Evolutionary conservation across 768 basidiomycete genomes (phyloP), one percentile per base, ranked within the genome.

Genomic region (Infundibulicybe gibba): DNA sequence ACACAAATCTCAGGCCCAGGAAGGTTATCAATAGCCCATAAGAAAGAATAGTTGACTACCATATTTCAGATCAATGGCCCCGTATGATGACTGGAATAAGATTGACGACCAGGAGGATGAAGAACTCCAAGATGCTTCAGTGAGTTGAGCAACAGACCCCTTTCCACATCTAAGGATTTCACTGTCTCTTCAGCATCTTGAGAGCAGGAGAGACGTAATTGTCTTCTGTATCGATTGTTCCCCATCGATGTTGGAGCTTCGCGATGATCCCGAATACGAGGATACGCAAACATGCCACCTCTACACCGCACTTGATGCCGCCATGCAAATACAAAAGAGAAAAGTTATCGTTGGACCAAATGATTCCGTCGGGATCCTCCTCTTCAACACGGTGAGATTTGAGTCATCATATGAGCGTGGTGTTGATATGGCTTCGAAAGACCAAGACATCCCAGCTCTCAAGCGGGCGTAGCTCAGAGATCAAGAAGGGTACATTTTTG

Each of bases 171-270:
- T 30, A n/a, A 34, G 19, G 21, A 34, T 12, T 43, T 33, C 15
- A 40, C 43, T 20, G 42, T 33, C 19, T 45, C n/a, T 35, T 40
- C 41, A 89, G 87, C 74, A 74, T 49, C 77, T 80, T 51, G 88
- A 90, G 51, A 80, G 81, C 43, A 83, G 85, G 53, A 79, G 80
- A 50, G 93, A 97, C 56, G 89, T 93, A 30, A 86, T 95, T 40
- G 67, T 98, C n/a, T 97, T 97, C 69, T 90, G 88, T 62, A 91
- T 99, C 48, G 94, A 99, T 65, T 92, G 90, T 51, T 95, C 94
- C 0, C 72, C 79, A 45, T 90, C 91, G 10, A 97, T 98, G 95
- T 83, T 88, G 19, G 72, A 71, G 32, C 77, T 85, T 37, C 73
- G 72, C 41, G 84, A 87, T 19, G 81, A 85, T 55, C 78, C 80